These are phyloP conservation scores for Neofusicoccum umdonicola DNA, from an alignment of 2,329 filamentous ascomycete genomes.

Conservation along the genomic window DNA sequence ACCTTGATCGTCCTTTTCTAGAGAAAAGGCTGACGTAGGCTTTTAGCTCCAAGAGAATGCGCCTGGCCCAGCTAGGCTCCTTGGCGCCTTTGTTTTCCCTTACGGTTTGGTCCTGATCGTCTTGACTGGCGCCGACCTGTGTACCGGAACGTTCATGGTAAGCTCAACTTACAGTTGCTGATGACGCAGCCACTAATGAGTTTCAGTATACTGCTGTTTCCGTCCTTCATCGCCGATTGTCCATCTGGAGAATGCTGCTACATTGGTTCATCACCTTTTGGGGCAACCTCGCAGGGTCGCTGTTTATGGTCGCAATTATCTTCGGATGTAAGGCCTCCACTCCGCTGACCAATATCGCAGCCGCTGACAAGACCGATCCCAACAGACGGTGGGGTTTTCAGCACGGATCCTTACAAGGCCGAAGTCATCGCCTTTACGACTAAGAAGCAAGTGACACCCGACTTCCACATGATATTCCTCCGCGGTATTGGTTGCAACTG, in stretches of 20 bases:
- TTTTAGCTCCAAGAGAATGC: conserved; percentile 14
- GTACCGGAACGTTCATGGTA: conserved; percentile 16
- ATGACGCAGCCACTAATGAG: not conserved
- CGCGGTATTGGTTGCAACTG: conserved; percentile 26
- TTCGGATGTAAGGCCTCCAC: conserved; percentile 40
- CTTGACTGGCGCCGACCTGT: conserved; percentile 15
- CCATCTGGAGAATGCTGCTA: conserved; percentile 34
- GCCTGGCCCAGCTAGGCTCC: conserved; percentile 3
- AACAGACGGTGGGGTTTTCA: conserved; percentile 45
- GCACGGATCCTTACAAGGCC: conserved; percentile 22
- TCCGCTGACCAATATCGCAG: not conserved
- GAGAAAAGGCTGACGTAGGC: not conserved
- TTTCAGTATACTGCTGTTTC: conserved; percentile 19
- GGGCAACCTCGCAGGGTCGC: conserved; percentile 49
- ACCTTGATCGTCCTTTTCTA: too few relatives aligned
- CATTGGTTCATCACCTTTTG: conserved; percentile 50
- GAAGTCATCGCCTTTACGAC: conserved; percentile 23
- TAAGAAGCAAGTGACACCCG: conserved; percentile 23
- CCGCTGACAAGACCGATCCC: conserved; percentile 22
- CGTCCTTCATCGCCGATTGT: conserved; percentile 27
- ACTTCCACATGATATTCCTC: conserved; percentile 25
- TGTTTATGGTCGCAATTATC: conserved; percentile 50
- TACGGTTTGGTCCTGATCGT: conserved; percentile 16
- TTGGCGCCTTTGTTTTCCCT: conserved; percentile 11
- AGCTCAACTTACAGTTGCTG: not conserved